A percentile compares a stretch with the other conserved stretches of the same genome.
These are phyloP conservation scores for Amborella trichopoda DNA, from an alignment of 164 flowering plant species.

Conservation along the genomic window DNA sequence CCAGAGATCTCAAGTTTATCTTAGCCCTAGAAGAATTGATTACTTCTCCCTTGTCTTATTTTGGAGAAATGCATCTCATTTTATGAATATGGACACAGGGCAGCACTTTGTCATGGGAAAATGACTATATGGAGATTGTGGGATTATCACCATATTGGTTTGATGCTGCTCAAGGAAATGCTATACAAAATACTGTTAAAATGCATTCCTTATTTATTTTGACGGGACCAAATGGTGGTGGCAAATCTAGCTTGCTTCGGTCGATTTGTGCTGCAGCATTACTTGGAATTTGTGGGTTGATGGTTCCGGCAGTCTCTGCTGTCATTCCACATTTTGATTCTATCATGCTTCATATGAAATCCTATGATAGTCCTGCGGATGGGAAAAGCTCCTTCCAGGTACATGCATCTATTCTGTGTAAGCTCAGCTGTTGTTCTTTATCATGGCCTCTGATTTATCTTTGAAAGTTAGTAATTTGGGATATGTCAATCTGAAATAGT, in stretches of 20 bases:
- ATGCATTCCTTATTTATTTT: slow-evolving; percentile 84
- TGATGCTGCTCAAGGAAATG: slow-evolving; percentile 72
- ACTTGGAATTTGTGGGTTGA: slow-evolving; percentile 91
- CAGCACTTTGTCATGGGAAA: too few species aligned
- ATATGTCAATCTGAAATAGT: too few species aligned
- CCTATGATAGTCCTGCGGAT: slow-evolving; percentile 97
- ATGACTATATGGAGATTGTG: slow-evolving; percentile 53
- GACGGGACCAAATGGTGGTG: slow-evolving; percentile 99
- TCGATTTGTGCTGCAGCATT: slow-evolving; percentile 89
- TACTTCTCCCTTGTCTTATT: too few species aligned
- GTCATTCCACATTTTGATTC: slow-evolving; percentile 88
- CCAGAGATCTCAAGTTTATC: too few species aligned
- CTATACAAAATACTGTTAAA: slow-evolving; percentile 61
- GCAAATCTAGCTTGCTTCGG: slow-evolving; percentile 93
- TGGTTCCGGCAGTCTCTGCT: slow-evolving; percentile 94
- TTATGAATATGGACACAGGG: too few species aligned
- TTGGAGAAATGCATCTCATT: too few species aligned
- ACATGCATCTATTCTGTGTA: neutral
- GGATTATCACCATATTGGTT: slow-evolving; percentile 95
- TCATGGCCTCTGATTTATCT: neutral
- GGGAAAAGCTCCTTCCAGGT: slow-evolving; percentile 99
- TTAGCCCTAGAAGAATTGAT: too few species aligned
- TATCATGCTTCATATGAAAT: slow-evolving; percentile 95
- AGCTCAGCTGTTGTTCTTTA: neutral
- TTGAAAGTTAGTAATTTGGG: neutral